phyloP scores from a whole-genome alignment of 805 yeast genomes.

The Candida stauntonica region DNA sequence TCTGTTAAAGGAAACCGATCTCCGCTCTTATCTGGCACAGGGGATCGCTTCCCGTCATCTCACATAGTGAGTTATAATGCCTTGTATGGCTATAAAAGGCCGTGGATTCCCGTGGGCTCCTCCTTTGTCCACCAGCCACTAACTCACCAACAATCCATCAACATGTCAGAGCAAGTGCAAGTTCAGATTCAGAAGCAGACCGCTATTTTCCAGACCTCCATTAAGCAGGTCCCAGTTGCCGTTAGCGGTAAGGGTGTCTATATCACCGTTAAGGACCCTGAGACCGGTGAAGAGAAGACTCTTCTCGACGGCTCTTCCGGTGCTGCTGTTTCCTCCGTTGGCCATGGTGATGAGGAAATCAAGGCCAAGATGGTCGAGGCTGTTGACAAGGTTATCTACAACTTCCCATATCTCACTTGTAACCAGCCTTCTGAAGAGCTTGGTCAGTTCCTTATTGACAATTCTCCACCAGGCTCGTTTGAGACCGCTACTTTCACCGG shows the following conservation, averaged over 20 bases:
- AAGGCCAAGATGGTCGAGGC: conserved; percentile 36
- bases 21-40: conserved; percentile 12
- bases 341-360: conserved; percentile 41
- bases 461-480: conserved; percentile 42
- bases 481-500: conserved; percentile 44
- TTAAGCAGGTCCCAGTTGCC: conserved; percentile 31
- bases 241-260: conserved; percentile 35
- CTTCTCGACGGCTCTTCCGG: conserved; percentile 44
- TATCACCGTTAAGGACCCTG: conserved; percentile 34
- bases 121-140: no score
- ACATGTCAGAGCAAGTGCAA: conserved; percentile 9
- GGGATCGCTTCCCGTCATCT: conserved; percentile 8
- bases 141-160: no score
- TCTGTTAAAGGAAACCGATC: conserved; percentile 4
- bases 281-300: conserved; percentile 30
- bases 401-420: conserved; percentile 30
- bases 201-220: conserved; percentile 30
- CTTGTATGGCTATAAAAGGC: neutral
- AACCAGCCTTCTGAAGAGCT: conserved; percentile 39
- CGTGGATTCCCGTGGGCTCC: no score
- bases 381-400: conserved; percentile 34
- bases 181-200: conserved; percentile 14
- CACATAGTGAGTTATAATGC: no score
- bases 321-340: conserved; percentile 49
- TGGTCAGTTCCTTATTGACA: conserved; percentile 39